These are phyloP conservation scores for Rhododendron ferrugineum DNA, from an alignment of 148 eudicot species.

Conservation along the genomic window DNA sequence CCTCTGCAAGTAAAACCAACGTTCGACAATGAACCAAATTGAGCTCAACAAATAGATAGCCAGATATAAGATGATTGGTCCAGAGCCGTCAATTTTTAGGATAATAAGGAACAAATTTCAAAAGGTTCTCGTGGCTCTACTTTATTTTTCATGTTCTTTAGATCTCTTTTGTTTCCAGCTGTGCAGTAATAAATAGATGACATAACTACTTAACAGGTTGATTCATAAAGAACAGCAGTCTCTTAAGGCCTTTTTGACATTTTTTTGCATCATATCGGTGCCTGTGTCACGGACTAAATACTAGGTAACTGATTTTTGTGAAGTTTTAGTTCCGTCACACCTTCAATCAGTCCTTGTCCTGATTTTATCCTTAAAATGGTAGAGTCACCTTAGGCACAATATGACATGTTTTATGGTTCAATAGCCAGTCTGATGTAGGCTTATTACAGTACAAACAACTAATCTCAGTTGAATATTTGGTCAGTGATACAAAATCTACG, in stretches of 20 bases:
- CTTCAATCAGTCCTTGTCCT: neutral
- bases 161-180: neutral
- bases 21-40: neutral
- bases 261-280: neutral
- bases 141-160: neutral
- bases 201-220: neutral
- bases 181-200: neutral
- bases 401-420: neutral
- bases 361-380: neutral
- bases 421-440: neutral
- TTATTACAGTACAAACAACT: neutral
- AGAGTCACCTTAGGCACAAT: neutral
- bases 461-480: neutral
- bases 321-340: neutral
- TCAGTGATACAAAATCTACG: neutral
- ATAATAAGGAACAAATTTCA: neutral
- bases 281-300: neutral
- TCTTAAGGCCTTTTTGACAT: neutral
- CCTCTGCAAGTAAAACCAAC: constrained; percentile 46
- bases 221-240: neutral
- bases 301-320: neutral
- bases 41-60: neutral
- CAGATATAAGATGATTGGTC: neutral
- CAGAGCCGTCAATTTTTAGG: neutral
- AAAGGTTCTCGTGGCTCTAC: neutral